phyloP scores from a whole-genome alignment of 176 grass and related monocot species.

The Calamus simplicifolius region DNA sequence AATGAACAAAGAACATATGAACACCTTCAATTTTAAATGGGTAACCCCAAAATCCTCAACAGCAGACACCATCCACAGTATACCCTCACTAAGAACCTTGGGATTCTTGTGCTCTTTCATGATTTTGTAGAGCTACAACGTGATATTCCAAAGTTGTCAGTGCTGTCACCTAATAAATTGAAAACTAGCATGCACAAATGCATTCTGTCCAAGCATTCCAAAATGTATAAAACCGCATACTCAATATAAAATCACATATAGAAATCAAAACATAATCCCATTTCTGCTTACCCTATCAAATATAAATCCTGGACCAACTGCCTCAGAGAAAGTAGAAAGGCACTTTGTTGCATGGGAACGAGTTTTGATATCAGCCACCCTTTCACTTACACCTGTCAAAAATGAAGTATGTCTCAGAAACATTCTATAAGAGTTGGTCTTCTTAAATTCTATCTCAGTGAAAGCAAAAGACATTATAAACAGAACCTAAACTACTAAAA shows the following conservation, averaged over 20 bases:
- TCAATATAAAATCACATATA: background rate
- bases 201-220: background rate
- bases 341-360: constrained; percentile 85
- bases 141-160: constrained; percentile 19
- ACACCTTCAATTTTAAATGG: constrained; percentile 90
- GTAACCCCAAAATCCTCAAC: constrained; percentile 89
- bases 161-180: background rate
- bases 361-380: constrained; percentile 98
- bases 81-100: constrained; percentile 90
- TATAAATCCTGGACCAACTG: constrained; percentile 91
- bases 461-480: no score
- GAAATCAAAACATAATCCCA: background rate
- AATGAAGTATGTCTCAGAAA: background rate
- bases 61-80: constrained; percentile 97
- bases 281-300: constrained; percentile 77
- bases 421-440: background rate
- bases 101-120: constrained; percentile 99
- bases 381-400: constrained; percentile 83
- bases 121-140: constrained; percentile 90
- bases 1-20: background rate
- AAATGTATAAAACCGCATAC: background rate
- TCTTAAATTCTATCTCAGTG: background rate
- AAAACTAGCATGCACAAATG: constrained; percentile 5
- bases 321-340: constrained; percentile 83
- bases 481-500: no score